Conservation (phyloP, 805 yeast species). For the Metschnikowia cubensis region DNA sequence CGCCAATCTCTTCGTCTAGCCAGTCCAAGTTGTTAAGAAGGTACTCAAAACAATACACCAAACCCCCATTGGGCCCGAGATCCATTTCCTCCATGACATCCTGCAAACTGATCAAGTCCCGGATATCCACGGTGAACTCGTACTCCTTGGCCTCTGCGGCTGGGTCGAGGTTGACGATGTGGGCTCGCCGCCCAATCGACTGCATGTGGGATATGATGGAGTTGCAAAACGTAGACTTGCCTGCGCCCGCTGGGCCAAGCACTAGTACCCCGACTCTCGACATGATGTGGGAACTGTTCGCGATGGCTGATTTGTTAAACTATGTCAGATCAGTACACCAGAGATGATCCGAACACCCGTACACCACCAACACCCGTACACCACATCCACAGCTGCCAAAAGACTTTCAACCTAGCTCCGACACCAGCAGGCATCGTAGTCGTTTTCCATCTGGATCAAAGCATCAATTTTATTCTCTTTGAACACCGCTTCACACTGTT, state of each 20-base stretch:
- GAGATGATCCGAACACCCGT: background rate
- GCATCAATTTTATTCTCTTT: slow-evolving; percentile 45
- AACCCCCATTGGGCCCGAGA: slow-evolving; percentile 92
- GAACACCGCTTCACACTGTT: slow-evolving; percentile 56
- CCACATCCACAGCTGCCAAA: background rate
- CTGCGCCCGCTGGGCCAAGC: slow-evolving; percentile 97
- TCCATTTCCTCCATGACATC: slow-evolving; percentile 95
- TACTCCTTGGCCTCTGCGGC: slow-evolving; percentile 93
- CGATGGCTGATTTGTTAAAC: background rate
- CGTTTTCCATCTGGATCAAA: slow-evolving; percentile 68
- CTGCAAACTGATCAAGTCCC: slow-evolving; percentile 83
- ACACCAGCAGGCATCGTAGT: slow-evolving; percentile 68
- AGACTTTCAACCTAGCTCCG: slow-evolving; percentile 18
- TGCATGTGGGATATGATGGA: slow-evolving; percentile 85
- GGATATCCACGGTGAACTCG: slow-evolving; percentile 87
- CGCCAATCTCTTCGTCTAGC: slow-evolving; percentile 97
- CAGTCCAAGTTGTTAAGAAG: slow-evolving; percentile 87
- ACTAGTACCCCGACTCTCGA: slow-evolving; percentile 93
- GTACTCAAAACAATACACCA: slow-evolving; percentile 91
- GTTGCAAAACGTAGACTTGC: slow-evolving; percentile 89
- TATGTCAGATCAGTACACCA: too few species aligned
- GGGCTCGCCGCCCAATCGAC: slow-evolving; percentile 86
- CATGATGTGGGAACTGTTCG: slow-evolving; percentile 42
- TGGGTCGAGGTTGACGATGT: slow-evolving; percentile 92
- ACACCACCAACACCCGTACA: background rate